These are phyloP conservation scores for Olyra latifolia DNA, from an alignment of 176 grass and related monocot genomes.

Conservation along the genomic window DNA sequence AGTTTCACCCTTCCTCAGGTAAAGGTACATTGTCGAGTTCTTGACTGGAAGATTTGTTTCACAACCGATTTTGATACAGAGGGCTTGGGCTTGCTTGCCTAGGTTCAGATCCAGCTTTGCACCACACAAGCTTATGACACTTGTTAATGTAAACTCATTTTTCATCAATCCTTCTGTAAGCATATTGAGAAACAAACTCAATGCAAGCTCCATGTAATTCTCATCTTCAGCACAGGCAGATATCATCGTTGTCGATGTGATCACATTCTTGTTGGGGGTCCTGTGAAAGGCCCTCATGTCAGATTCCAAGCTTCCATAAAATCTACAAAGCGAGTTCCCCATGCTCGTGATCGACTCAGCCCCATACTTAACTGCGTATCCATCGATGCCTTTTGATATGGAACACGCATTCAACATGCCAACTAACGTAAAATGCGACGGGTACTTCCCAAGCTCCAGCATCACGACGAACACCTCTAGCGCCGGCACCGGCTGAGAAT, in stretches of 20 bases:
- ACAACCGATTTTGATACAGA: constrained; percentile 70
- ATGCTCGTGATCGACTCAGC: constrained; percentile 50
- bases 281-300: constrained; percentile 50
- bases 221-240: constrained; percentile 70
- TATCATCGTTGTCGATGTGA: constrained; percentile 76
- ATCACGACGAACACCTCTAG: constrained; percentile 52
- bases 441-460: constrained; percentile 52
- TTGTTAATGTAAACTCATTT: constrained; percentile 73
- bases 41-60: constrained; percentile 57
- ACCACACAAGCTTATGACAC: constrained; percentile 67
- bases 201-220: constrained; percentile 47
- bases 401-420: constrained; percentile 52
- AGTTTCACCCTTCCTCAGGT: constrained; percentile 61
- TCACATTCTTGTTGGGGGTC: constrained; percentile 69
- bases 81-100: constrained; percentile 72
- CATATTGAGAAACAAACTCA: constrained; percentile 66
- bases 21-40: constrained; percentile 79
- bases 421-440: constrained; percentile 58
- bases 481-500: constrained; percentile 31
- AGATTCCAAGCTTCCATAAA: constrained; percentile 59
- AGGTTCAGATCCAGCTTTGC: constrained; percentile 55
- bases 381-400: constrained; percentile 23
- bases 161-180: constrained; percentile 56
- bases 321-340: constrained; percentile 61
- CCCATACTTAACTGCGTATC: constrained; percentile 58